Percentiles rank a stretch among this genome's conserved stretches.
These are phyloP conservation scores for Lactarius quietus DNA, from an alignment of 768 basidiomycete genomes.

Conservation along the genomic window DNA sequence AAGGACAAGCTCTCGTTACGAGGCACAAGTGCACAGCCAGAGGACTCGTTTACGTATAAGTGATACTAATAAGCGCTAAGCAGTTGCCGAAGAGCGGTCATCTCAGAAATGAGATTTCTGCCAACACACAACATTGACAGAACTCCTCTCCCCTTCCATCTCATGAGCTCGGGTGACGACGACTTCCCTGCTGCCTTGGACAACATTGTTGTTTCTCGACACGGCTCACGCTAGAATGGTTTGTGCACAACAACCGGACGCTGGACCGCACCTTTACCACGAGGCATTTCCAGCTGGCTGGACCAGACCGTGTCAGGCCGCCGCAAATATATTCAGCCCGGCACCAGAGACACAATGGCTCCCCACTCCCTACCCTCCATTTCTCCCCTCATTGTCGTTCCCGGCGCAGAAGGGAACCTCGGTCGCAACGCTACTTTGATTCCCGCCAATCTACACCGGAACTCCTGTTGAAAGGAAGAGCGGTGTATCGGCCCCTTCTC, in stretches of 20 bases:
- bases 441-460: not conserved
- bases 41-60: not conserved
- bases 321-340: not conserved
- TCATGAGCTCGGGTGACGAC: not conserved
- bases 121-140: not conserved
- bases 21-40: not conserved
- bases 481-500: not conserved
- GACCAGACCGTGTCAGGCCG: not conserved
- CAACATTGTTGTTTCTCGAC: not conserved
- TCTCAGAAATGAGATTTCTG: not conserved
- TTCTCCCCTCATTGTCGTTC: not conserved
- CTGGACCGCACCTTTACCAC: constrained; percentile 4
- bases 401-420: not conserved
- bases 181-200: not conserved
- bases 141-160: no score
- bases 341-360: not conserved
- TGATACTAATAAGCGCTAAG: no score
- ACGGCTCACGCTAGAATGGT: not conserved
- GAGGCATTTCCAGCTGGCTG: not conserved
- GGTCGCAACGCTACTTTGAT: not conserved
- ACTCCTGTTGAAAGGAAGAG: not conserved
- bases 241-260: not conserved
- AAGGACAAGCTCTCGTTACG: not conserved
- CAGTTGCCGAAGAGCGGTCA: not conserved
- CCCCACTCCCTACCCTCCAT: not conserved